Evolutionary conservation across 495 filamentous ascomycete genomes (phyloP).

Genomic region (Penicillium simplicissimum): DNA sequence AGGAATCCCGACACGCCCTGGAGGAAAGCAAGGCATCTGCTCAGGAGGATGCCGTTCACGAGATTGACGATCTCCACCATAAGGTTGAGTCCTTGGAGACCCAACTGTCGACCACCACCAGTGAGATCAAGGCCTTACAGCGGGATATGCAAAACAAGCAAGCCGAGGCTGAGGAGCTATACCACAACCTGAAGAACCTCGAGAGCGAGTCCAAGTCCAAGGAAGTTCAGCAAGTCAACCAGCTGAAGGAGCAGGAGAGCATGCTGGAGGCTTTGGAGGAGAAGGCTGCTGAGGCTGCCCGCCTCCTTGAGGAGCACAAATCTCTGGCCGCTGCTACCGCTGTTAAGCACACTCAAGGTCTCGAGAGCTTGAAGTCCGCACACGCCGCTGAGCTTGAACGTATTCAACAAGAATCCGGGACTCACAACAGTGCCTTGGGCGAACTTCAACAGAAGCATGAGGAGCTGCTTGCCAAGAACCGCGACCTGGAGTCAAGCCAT

Average conservation of each 20-base stretch:
- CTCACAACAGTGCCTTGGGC: constrained; percentile 34
- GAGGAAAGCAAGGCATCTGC: constrained; percentile 41
- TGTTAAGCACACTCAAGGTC: constrained; percentile 35
- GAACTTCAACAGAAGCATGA: constrained; percentile 45
- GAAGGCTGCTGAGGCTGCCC: constrained; percentile 36
- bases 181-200: constrained; percentile 37
- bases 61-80: constrained; percentile 45
- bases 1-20: constrained; percentile 35
- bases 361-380: constrained; percentile 33
- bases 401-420: constrained; percentile 30
- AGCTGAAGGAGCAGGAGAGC: constrained; percentile 36
- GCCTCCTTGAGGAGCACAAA: constrained; percentile 35
- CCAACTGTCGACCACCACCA: constrained; percentile 37
- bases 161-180: constrained; percentile 37
- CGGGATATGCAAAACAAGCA: constrained; percentile 44
- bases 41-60: constrained; percentile 39
- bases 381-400: constrained; percentile 39
- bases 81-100: constrained; percentile 44
- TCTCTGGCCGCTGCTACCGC: constrained; percentile 27
- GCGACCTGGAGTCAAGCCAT: constrained; percentile 39
- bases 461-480: constrained; percentile 34
- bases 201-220: constrained; percentile 41
- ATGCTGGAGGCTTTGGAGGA: constrained; percentile 38
- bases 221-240: constrained; percentile 33
- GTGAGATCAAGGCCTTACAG: constrained; percentile 45